Base-by-base conservation (phyloP, 192 early-diverging fungal genomes). In the Chytriomyces sp. region DNA sequence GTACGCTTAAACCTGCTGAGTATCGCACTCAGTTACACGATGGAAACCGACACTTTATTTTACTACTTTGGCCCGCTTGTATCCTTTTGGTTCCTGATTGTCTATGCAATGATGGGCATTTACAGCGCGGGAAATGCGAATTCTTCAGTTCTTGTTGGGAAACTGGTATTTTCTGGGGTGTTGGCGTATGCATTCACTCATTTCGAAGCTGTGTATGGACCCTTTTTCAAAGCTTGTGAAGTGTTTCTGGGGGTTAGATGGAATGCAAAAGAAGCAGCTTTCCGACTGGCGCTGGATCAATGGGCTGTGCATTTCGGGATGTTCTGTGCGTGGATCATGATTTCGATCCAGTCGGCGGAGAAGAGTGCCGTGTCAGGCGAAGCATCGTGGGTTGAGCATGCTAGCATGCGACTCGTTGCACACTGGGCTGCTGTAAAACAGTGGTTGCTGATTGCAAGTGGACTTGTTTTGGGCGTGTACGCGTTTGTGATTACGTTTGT, bases 41-140 rank as follows among this genome's bases (percentile, higher is more conserved):
- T 92, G 91, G 82, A 89, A 69, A 91, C 86, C 6, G 83, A 86
- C 64, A 91, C 91, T n/a, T 81, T 94, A 64, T 89, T 87, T 62
- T 94, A 93, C 77, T 94, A 94, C 72, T 94, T 94, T 79, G 88
- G 92, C 23, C 93, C 93, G 28, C 80, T 94, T 50, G 90, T 91
- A 45, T 86, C 87, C 48, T 89, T 88, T 53, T 94, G 91, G 89
- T 90, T 92, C 45, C 64, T 89, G 49, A 68, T 91, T 46, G 88
- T 94, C 5, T 94, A 86, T 80, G 73, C 82, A 35, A 92, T 90
- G 61, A 91, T 94, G 91, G 82, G 86, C 50, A 65, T 73, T 24
- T 61, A 63, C 1, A 63, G 45, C 61, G 35, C 65, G 1, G 64
- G 83, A 46, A 93, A 94, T 77, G 76, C 84, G 18, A 75, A 79